Conservation (phyloP, 208 protist species). For the Wallacemonas sp. region DNA sequence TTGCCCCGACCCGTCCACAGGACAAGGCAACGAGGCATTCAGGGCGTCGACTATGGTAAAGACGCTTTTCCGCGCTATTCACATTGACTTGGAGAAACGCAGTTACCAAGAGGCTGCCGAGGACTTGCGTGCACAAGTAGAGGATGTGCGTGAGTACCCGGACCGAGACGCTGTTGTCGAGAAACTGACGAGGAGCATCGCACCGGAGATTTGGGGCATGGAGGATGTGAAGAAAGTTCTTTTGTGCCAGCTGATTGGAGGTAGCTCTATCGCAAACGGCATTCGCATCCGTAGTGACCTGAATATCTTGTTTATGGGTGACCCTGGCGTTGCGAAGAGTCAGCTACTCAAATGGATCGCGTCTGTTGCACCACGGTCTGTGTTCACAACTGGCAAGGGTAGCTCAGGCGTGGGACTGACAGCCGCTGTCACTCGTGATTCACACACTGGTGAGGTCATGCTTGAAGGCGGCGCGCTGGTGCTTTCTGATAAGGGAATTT, state of each 20-base stretch:
- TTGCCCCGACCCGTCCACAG: constrained; percentile 80
- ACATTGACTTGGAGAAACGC: constrained; percentile 81
- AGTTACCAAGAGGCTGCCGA: constrained; percentile 82
- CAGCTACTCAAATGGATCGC: constrained; percentile 98
- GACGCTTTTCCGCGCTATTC: constrained; percentile 71
- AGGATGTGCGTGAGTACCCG: constrained; percentile 70
- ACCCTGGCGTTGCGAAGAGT: constrained; percentile 99
- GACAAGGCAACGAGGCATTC: constrained; percentile 82
- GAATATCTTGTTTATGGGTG: constrained; percentile 99
- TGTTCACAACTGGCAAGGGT: constrained; percentile 99
- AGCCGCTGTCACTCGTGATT: constrained; percentile 96
- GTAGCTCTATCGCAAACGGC: constrained; percentile 96
- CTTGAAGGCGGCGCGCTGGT: constrained; percentile 97
- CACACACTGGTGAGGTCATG: constrained; percentile 94
- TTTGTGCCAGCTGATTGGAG: constrained; percentile 97
- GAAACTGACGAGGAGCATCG: constrained; percentile 94
- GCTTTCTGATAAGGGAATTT: constrained; percentile 97
- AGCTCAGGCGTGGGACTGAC: constrained; percentile 98
- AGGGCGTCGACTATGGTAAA: constrained; percentile 85
- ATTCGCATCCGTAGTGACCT: constrained; percentile 96
- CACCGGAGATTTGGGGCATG: constrained; percentile 98
- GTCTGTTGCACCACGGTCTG: constrained; percentile 95
- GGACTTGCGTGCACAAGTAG: constrained; percentile 62
- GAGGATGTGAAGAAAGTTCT: constrained; percentile 99
- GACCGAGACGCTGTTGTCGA: constrained; percentile 93